Evolutionary conservation across 331 rosid species (phyloP), one percentile per base, ranked within the genome.

Genomic region (Quercus lobata): DNA sequence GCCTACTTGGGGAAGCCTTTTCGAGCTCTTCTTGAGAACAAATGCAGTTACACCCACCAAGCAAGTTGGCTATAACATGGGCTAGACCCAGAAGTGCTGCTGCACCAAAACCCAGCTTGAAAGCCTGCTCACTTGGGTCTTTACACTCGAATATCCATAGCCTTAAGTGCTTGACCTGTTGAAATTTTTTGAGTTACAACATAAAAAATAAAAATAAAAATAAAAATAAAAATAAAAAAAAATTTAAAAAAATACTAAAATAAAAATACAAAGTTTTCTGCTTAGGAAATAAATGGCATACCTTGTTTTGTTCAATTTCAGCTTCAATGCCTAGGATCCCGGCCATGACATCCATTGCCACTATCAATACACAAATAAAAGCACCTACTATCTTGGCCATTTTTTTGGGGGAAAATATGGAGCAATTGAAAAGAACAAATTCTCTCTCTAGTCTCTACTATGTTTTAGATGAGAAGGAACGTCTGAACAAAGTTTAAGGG

Each of bases 91-190:
- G 75, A 35, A 96, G 90, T 29, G 77, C 79, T 19, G 90, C 92
- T 81, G 97, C 98, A 17, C 78, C 92, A 53, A 93, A 78, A 9
- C 98, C 99, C 37, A 93, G 81, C 86, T 80, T 80, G 88, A 91
- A 96, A 61, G 98, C 98, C 78, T 90, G 85, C 49, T 82, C 87
- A 53, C 98, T 96, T 77, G 99, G 99, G 0, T 93, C 97, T 87
- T 91, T 90, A 37, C 99, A 96, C 90, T 96, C 99, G 57, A 96
- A 93, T 79, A 96, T 87, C 97, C 97, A 96, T 69, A 96, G 74
- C 79, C 92, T 90, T 54, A 93, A 30, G 69, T 96, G 96, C 81
- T 93, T 91, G 44, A 84, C 97, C 99, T 95, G 83, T 72, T 81
- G 32, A 29, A 57, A 24, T 37, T 29, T 27, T 32, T 66, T 18